Percentiles rank a stretch among this genome's conserved stretches.
phyloP scores from a whole-genome alignment of 1,284 basidiomycete species.

The Heterobasidion parviporum region DNA sequence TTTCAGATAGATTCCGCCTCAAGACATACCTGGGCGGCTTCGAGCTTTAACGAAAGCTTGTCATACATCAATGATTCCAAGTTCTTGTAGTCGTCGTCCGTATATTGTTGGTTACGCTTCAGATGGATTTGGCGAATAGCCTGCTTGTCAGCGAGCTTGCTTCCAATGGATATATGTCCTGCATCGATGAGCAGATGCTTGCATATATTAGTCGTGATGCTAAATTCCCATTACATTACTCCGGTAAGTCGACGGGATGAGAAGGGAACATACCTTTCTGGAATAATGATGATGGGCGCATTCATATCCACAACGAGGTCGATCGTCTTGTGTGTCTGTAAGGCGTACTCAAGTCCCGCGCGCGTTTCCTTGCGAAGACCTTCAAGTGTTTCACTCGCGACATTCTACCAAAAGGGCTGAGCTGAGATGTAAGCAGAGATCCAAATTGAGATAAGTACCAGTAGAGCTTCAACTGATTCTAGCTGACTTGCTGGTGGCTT shows the following conservation, averaged over 20 bases:
- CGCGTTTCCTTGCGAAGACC: conserved; percentile 93
- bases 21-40: conserved; percentile 76
- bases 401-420: conserved; percentile 47
- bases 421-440: conserved; percentile 7
- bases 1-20: conserved; percentile 2
- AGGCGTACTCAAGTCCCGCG: conserved; percentile 89
- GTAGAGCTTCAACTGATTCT: conserved; percentile 87
- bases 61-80: conserved; percentile 98
- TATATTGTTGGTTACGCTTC: conserved; percentile 85
- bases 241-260: not conserved
- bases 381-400: conserved; percentile 91
- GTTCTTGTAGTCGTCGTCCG: conserved; percentile 81
- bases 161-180: conserved; percentile 92
- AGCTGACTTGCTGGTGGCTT: conserved; percentile 93
- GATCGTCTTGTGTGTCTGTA: conserved; percentile 91
- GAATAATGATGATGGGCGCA: conserved; percentile 95
- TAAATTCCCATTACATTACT: conserved; percentile 18
- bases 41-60: conserved; percentile 77
- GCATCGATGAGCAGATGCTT: conserved; percentile 93
- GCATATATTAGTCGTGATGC: conserved; percentile 71
- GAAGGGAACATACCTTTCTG: conserved; percentile 66
- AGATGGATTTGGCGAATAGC: conserved; percentile 75
- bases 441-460: conserved; percentile 40
- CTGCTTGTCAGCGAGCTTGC: conserved; percentile 82
- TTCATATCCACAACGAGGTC: conserved; percentile 96